These are phyloP conservation scores for Gastrolobium bilobum DNA, from an alignment of 306 rosid species.

Conservation along the genomic window DNA sequence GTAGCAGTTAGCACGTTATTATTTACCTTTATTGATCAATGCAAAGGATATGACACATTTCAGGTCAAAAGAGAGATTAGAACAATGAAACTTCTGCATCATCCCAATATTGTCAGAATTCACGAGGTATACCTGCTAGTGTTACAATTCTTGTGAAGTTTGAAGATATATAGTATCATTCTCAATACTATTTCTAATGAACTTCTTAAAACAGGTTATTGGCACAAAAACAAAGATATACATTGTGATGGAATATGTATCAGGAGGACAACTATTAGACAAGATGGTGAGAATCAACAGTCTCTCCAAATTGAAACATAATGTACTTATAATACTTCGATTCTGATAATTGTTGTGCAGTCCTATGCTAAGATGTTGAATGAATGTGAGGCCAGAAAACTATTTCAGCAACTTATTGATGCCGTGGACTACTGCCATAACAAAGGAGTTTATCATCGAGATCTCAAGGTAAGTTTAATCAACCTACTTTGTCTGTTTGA, in stretches of 20 bases:
- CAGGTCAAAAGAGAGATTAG: slow-evolving; percentile 90
- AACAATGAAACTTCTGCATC: slow-evolving; percentile 82
- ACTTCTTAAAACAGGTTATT: slow-evolving; percentile 59
- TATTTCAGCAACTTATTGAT: slow-evolving; percentile 84
- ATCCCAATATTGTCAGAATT: slow-evolving; percentile 79
- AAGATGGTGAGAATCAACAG: slow-evolving; percentile 67
- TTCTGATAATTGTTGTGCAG: slow-evolving; percentile 49
- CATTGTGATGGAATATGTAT: slow-evolving; percentile 78
- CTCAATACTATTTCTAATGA: slow-evolving; percentile 24
- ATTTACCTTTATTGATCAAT: slow-evolving; percentile 2
- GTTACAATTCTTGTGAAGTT: neutral
- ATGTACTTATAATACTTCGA: slow-evolving; percentile 21
- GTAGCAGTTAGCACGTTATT: neutral
- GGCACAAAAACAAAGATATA: slow-evolving; percentile 83
- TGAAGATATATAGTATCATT: neutral
- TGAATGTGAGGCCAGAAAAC: slow-evolving; percentile 77
- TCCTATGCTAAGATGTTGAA: slow-evolving; percentile 56
- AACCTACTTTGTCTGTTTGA: slow-evolving; percentile 5
- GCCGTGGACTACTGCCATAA: slow-evolving; percentile 81
- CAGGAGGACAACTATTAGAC: slow-evolving; percentile 81
- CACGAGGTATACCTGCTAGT: slow-evolving; percentile 62
- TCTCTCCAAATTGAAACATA: slow-evolving; percentile 12
- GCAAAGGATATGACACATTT: slow-evolving; percentile 25
- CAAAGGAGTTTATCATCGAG: slow-evolving; percentile 82
- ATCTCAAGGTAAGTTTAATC: slow-evolving; percentile 70